Evolutionary conservation across 768 basidiomycete species (phyloP), one percentile per base, ranked within the genome.

Genomic region (Kwoniella europaea): DNA sequence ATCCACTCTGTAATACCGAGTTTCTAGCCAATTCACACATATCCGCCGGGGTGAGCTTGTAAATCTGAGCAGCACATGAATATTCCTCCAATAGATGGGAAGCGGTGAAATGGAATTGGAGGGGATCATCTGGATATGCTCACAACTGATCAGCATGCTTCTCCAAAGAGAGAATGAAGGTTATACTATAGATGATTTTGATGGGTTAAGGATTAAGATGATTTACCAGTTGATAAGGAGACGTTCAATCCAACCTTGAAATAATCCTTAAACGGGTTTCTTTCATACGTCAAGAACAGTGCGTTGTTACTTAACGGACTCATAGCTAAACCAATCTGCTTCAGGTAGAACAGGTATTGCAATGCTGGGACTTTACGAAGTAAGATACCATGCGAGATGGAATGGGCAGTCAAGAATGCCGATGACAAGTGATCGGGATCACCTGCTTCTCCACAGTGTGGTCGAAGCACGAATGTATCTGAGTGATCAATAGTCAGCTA

Each of bases 261-360:
- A 85, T 96, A 99, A 78, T 96, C 94, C 4, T 94, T 94, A 50
- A 99, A 88, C 0, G 97, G 97, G 79, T 99, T 99, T 54, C 97
- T 87, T 85, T 99, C 97, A 77, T 98, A 98, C 22, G 80, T 81
- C 79, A 99, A 86, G 86, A 99, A 99, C 46, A 99, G 86, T 1
- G 97, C 94, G 75, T 99, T 99, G 82, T 99, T 99, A 84, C 94
- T 97, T 57, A 99, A 85, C 2, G 97, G 97, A 79, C 93, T 94
- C 97, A 99, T 99, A 1, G 97, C 97, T 18, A 99, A 88, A 41
- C 97, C 96, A 72, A 98, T 98, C 85, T 98, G 97, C 84, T 93
- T 95, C 74, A 99, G 87, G 83, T 98, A 99, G 85, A 94, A 99
- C 15, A 99, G 88, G 81, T 99, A 99, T 56, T 83, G 82, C 57